A percentile compares a stretch with the other conserved stretches of the same genome.
Evolutionary conservation across 306 rosid genomes (phyloP).

Genomic region (Cucurbita ficifolia): DNA sequence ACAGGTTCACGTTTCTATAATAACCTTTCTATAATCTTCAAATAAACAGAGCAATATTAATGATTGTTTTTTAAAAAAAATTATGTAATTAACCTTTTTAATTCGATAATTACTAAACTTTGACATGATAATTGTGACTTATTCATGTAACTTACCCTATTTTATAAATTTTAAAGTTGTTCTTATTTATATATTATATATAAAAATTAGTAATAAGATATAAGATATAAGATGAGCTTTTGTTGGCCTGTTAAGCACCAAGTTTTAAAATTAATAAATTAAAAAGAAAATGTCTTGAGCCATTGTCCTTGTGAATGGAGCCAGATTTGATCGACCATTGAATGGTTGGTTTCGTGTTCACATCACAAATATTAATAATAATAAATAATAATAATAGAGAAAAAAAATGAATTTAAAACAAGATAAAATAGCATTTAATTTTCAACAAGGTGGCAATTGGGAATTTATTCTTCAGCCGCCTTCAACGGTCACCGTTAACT

Average conservation of each 20-base stretch:
- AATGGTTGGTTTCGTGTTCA: not conserved
- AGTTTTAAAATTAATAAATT: not conserved
- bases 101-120: too few relatives aligned
- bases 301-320: not conserved
- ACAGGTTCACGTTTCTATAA: too few relatives aligned
- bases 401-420: not conserved
- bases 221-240: not conserved
- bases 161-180: too few relatives aligned
- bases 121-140: too few relatives aligned
- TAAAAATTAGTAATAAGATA: too few relatives aligned
- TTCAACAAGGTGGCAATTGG: not conserved
- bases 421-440: not conserved
- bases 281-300: not conserved
- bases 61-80: too few relatives aligned
- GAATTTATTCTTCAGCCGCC: slow-evolving; percentile 1
- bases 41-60: too few relatives aligned
- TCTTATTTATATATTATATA: too few relatives aligned
- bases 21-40: too few relatives aligned
- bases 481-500: not conserved
- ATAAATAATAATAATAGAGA: not conserved
- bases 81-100: too few relatives aligned
- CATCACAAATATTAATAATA: not conserved
- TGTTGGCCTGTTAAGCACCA: too few relatives aligned
- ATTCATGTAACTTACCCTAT: too few relatives aligned
- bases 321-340: not conserved